Base-by-base conservation (phyloP, 2,329 filamentous ascomycete species). In the Penicillium occitanis region DNA sequence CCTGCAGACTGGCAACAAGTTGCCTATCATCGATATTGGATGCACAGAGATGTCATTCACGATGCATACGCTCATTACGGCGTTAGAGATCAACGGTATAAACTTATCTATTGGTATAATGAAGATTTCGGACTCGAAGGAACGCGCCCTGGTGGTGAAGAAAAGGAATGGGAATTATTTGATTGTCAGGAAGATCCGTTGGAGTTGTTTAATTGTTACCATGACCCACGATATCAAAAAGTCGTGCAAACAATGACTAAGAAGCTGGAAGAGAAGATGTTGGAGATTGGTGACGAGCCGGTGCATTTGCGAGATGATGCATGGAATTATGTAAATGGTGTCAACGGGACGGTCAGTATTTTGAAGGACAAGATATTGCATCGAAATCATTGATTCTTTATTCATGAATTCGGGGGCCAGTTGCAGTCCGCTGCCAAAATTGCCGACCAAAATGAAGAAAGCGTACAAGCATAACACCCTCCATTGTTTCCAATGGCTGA, bases 21-120 rank as follows among this genome's bases (percentile, higher is more conserved):
- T 0, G 84, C 83, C 0, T 86, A 85, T 65, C 83, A 86, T 66
- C 79, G 83, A 0, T 86, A 86, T 72, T 86, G 83, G 83, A 86
- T 86, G 84, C 81, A 86, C 71, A 78, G 79, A 25, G 83, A 86
- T 65, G 71, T 77, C 0, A 82, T 83, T 8, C 83, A 86, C 67
- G 70, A 84, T 6, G 82, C 81, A 0, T 80, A 81, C 67, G 83
- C 84, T 0, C 84, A 86, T 70, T 86, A 86, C 63, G 84, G 84
- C 1, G 75, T 85, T 6, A 76, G 84, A 0, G 76, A 86, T 67
- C 81, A 83, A 69, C 71, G 82, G 3, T 85, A 85, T 69, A 86
- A 86, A 77, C 69, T 86, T 2, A 86, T 86, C 19, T 86, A 85
- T 71, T 86, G 83, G 84, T 86, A 86, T 67, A 83, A 83, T 59